A percentile compares a stretch with the other conserved stretches of the same genome.
These are phyloP conservation scores for Cyberlindnera mycetangii DNA, from an alignment of 805 yeast genomes.

Conservation along the genomic window DNA sequence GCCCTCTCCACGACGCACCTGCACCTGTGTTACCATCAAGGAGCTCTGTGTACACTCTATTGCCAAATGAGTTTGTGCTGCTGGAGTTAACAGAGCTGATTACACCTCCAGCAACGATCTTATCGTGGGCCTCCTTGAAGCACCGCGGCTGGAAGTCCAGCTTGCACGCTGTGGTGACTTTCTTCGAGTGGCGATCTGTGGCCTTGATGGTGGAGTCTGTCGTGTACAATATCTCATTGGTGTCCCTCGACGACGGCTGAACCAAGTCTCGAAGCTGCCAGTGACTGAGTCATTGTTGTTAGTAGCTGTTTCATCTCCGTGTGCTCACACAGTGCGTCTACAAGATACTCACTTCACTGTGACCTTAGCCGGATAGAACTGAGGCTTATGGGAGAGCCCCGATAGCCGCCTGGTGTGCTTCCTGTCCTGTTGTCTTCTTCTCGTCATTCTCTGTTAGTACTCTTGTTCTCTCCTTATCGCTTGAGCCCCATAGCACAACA, in stretches of 20 bases:
- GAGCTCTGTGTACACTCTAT: slow-evolving; percentile 8
- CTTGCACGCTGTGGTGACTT: slow-evolving; percentile 37
- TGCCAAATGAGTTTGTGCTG: slow-evolving; percentile 7
- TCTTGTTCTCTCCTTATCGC: background rate
- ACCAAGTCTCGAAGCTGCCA: slow-evolving; percentile 85
- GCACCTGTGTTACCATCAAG: slow-evolving; percentile 27
- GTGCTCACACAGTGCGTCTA: too few relatives aligned
- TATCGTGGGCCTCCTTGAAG: slow-evolving; percentile 53
- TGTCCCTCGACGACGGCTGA: slow-evolving; percentile 42
- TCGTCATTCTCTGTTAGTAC: background rate
- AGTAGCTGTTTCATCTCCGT: background rate
- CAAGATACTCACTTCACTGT: slow-evolving; percentile 34
- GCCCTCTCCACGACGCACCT: slow-evolving; percentile 53
- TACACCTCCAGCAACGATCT: slow-evolving; percentile 52
- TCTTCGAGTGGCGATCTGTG: slow-evolving; percentile 38
- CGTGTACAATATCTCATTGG: slow-evolving; percentile 55
- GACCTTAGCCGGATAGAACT: slow-evolving; percentile 31
- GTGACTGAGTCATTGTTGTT: slow-evolving; percentile 35
- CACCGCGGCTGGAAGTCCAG: slow-evolving; percentile 72
- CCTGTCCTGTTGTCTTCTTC: slow-evolving; percentile 5
- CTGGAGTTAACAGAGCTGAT: slow-evolving; percentile 32
- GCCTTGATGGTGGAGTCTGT: slow-evolving; percentile 49
- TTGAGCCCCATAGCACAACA: background rate
- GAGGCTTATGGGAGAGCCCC: slow-evolving; percentile 15
- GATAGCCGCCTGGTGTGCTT: slow-evolving; percentile 17